Evolutionary conservation across 1,139 yeast genomes (phyloP), one percentile per base, ranked within the genome.

Genomic region (Wickerhamomyces sp.): DNA sequence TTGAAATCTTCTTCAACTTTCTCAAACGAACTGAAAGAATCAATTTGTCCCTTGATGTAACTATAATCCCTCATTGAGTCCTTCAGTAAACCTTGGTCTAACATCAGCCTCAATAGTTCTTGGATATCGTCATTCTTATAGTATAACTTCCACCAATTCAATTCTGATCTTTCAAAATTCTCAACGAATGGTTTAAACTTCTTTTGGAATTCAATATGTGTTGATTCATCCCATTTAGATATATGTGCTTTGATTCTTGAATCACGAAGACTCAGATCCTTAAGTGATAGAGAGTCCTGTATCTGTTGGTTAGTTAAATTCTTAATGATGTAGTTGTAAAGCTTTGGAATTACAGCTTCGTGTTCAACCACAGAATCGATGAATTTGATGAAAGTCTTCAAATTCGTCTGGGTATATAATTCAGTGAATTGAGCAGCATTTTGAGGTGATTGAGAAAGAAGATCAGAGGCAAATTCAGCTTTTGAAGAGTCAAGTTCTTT

Each of bases 191-290:
- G 57, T 33, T 50, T 46, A 22, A 58, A 53, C 3, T 36, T 36
- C 10, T 36, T 33, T 35, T 57, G 61, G 31, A 57, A 45, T 31
- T 55, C 55, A 7, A 30, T 30, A 38, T 58, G 62, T 0, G 61
- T 47, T 2, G 45, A 35, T 32, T 47, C 42, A 20, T 53, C 48
- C 61, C 61, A 58, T n/a, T 46, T 26, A 5, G 48, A 36, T 10
- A 58, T 52, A 24, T 39, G 45, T 16, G 37, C 32, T n/a, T 38
- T 35, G 26, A 51, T 45, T 23, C 38, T 37, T 20, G 24, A 22
- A 23, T 49, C 48, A n/a, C 42, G 36, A 4, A 16, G 14, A 0
- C 42, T 20, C 5, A 45, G 35, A 13, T 47, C 46, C 23, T 46
- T 41, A 6, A 46, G 26, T 1, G 46, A 44, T 20, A 49, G 11